Base-by-base conservation (phyloP, 202 grass and related monocot genomes). In the Eragrostis tef region DNA sequence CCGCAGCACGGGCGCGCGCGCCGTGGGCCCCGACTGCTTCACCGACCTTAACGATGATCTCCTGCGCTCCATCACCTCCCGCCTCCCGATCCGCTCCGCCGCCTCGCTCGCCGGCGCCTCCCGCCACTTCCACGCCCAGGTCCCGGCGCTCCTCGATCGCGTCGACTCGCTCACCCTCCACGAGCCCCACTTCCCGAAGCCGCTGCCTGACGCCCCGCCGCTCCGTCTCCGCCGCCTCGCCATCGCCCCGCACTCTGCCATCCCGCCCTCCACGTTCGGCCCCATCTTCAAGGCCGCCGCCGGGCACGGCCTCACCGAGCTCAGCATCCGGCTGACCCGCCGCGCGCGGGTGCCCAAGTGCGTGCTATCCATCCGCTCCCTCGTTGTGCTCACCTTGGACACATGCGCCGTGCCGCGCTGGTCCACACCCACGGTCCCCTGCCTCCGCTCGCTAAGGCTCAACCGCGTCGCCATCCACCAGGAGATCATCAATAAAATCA, bases 381-480 rank as follows among this genome's bases (percentile, higher is more conserved):
- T 92, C 65, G 3, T 36, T 8, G 48, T 78, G 49, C 60, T 92
- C 25, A 48, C 43, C 24, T 83, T 89, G 19, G 13, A 83, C 45
- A 74, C 67, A 34, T 89, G 83, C 79, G 36, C 45, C 34, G 45
- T 89, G 9, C 74, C 68, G 26, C 74, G 44, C 34, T 21, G 80
- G 51, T 60, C 60, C 61, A 0, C 12, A 5, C 36, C 53, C 67
- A 10, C 22, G 17, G 86, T 79, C 67, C 43, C 79, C 25, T 9
- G 14, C 51, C 83, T 89, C 68, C 79, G 67, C 50, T 86, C 79
- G 34, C 62, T 89, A 44, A 89, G 25, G 31, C 88, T 89, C 68
- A 16, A 83, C 42, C 68, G 52, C 67, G 74, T 89, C 26, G 62
- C 39, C 68, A 26, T 86, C 74, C 63, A 47, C 24, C 83, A 79